phyloP scores from a whole-genome alignment of 169 alveolate genomes.

The Theileria equi region DNA sequence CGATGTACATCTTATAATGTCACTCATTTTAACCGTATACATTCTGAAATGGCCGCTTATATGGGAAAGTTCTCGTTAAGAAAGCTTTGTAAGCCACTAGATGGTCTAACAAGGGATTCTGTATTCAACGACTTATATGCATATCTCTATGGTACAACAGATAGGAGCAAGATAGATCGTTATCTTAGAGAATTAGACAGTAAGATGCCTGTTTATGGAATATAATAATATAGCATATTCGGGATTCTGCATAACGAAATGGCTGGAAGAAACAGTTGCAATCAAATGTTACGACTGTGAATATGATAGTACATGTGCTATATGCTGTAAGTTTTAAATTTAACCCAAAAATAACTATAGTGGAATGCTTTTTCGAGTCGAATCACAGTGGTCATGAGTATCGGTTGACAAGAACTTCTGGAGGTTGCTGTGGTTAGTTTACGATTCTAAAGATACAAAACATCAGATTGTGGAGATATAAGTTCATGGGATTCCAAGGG shows the following conservation, averaged over 20 bases:
- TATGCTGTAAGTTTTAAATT: conserved; percentile 34
- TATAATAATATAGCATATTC: conserved; percentile 6
- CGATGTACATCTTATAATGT: too few relatives aligned
- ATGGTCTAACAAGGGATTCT: conserved; percentile 6
- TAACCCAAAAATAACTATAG: neutral
- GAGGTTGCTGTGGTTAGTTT: conserved; percentile 58
- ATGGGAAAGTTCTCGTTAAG: too few relatives aligned
- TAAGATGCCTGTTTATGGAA: neutral
- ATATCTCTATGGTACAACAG: conserved; percentile 33
- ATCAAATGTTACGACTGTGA: conserved; percentile 65
- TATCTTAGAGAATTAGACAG: neutral
- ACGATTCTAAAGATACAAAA: neutral
- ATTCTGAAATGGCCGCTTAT: too few relatives aligned
- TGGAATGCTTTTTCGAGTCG: conserved; percentile 55
- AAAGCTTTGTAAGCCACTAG: too few relatives aligned
- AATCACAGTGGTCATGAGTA: conserved; percentile 52
- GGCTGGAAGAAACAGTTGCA: conserved; percentile 59
- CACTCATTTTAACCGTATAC: too few relatives aligned
- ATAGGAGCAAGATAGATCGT: conserved; percentile 7
- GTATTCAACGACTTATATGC: conserved; percentile 36
- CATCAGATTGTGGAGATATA: conserved; percentile 55
- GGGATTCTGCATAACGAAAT: conserved; percentile 56
- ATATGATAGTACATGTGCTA: conserved; percentile 58
- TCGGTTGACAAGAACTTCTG: conserved; percentile 42
- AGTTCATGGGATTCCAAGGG: conserved; percentile 57